phyloP scores from a whole-genome alignment of 441 rosid species.

The Croton setiger region DNA sequence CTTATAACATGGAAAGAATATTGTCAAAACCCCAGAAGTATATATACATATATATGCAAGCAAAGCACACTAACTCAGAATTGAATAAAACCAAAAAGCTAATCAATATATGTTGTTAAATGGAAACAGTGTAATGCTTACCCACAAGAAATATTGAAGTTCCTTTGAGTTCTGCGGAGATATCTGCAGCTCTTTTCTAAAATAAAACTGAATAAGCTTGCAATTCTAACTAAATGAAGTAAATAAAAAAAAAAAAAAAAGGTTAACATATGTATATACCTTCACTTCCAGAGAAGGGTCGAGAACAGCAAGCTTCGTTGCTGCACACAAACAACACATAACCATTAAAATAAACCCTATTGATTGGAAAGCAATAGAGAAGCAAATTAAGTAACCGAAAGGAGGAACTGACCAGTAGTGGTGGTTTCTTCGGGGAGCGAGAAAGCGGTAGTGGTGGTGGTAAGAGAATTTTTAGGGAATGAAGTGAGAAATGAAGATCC shows the following conservation, averaged over 20 bases:
- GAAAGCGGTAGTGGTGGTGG: constrained; percentile 29
- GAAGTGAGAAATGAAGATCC: constrained; percentile 12
- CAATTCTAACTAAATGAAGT: neutral
- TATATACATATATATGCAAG: neutral
- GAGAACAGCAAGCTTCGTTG: constrained; percentile 14
- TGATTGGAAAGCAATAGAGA: no score
- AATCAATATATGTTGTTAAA: neutral
- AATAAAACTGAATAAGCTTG: constrained; percentile 24
- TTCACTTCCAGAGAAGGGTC: constrained; percentile 25
- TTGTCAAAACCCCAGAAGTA: neutral
- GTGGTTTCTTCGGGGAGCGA: constrained; percentile 39
- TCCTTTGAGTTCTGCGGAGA: constrained; percentile 62
- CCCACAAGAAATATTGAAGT: constrained; percentile 78
- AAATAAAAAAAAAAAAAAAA: neutral
- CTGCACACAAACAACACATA: neutral
- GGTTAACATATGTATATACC: constrained; percentile 1
- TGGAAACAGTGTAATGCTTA: constrained; percentile 32
- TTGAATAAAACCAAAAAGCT: neutral
- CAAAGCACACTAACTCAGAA: neutral
- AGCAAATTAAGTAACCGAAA: neutral
- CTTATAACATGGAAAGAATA: constrained; percentile 30
- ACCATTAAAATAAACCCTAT: no score
- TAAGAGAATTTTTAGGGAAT: constrained; percentile 24
- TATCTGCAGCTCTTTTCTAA: constrained; percentile 65
- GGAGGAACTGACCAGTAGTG: constrained; percentile 36